A percentile compares a stretch with the other conserved stretches of the same genome.
Conservation (phyloP, 2,329 filamentous ascomycete genomes). For the Neurospora sp. region DNA sequence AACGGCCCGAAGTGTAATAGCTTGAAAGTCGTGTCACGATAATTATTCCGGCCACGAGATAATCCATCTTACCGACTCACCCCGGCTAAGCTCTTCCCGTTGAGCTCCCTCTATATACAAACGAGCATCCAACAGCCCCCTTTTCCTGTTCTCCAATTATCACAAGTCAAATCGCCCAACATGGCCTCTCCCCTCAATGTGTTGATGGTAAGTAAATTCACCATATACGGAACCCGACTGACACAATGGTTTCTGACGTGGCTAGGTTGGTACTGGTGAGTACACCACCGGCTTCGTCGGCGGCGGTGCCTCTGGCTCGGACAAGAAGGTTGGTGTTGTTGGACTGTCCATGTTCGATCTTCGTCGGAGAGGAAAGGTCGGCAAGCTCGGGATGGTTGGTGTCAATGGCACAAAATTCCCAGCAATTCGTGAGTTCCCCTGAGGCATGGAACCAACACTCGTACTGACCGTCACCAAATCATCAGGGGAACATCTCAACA, state of each 20-base stretch:
- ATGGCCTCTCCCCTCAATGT: slow-evolving; percentile 44
- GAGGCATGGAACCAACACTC: neutral
- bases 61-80: neutral
- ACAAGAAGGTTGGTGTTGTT: slow-evolving; percentile 95
- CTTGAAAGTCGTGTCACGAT: neutral
- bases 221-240: neutral
- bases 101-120: neutral
- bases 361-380: slow-evolving; percentile 78
- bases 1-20: neutral
- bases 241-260: slow-evolving; percentile 5
- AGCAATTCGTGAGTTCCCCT: slow-evolving; percentile 60
- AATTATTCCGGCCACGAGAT: neutral
- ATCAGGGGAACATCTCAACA: slow-evolving; percentile 67
- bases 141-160: neutral
- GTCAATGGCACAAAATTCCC: slow-evolving; percentile 84
- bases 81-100: neutral
- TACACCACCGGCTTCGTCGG: slow-evolving; percentile 95
- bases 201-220: slow-evolving; percentile 52
- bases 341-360: slow-evolving; percentile 84
- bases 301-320: slow-evolving; percentile 69
- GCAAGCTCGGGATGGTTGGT: slow-evolving; percentile 74
- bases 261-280: slow-evolving; percentile 81
- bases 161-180: neutral
- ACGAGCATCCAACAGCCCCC: neutral
- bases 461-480: slow-evolving; percentile 2